Evolutionary conservation across 192 early-diverging fungal genomes (phyloP), one percentile per base, ranked within the genome.

Genomic region (Coemansia sp.): DNA sequence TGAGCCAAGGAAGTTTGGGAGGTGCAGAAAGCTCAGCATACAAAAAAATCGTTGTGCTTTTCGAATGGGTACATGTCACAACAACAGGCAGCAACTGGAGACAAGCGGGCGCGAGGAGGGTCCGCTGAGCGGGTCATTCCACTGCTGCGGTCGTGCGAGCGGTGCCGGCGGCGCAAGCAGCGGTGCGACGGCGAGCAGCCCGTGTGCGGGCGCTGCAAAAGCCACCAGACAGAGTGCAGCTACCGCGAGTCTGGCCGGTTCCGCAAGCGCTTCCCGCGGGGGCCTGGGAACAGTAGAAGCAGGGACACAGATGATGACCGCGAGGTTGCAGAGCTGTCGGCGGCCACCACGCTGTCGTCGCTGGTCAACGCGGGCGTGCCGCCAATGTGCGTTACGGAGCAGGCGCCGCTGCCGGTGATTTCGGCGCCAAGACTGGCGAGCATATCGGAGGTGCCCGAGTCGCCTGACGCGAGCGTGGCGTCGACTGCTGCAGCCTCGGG

Each of bases 181-280:
- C 51, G 62, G 27, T 79, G 76, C 58, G 76, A 72, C 42, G 76
- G 76, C n/a, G 69, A 68, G 35, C 69, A 79, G 55, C 76, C 76
- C 0, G 38, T 42, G 9, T 79, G 76, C 48, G 63, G 62, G 5
- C 61, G 70, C 0, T 79, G 76, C 45, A 29, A 33, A n/a, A 59
- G 54, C 40, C 76, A 79, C 38, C 6, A 35, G 16, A 50, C 68
- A 19, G 69, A 72, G 0, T 79, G 76, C 70, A 54, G 22, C 29
- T 79, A 79, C 54, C 45, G 76, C 10, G 61, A 71, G 48, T 79
- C 76, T 1, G 76, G 69, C 19, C 65, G 76, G n/a, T 79, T 77
- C 56, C 74, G 74, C 52, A 77, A 69, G 50, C 73, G 73, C 21
- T 63, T 66, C 29, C 67, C 67, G 14, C 35, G 54, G 33, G 46